Conservation (phyloP, 2,329 filamentous ascomycete species). For the Leptographium procerum region DNA sequence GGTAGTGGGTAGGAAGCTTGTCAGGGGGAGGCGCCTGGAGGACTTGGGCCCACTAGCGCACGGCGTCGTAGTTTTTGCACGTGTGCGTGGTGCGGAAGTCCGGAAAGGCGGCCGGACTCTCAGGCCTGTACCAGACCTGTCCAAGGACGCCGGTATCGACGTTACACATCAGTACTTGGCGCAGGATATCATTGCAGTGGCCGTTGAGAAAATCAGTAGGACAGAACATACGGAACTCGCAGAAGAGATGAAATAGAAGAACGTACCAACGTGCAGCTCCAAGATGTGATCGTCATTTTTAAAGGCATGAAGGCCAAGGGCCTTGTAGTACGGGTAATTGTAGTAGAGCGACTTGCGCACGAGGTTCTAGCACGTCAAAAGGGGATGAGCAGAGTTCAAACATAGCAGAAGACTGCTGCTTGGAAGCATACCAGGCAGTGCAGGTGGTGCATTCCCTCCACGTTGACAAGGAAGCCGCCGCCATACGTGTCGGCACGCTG, state of each 20-base stretch:
- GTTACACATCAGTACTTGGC: conserved; percentile 53
- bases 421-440: no score
- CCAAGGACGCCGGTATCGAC: conserved; percentile 48
- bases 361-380: conserved; percentile 31
- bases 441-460: no score
- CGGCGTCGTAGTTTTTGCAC: conserved; percentile 28
- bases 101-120: conserved; percentile 38
- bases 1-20: conserved; percentile 13
- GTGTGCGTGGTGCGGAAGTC: conserved; percentile 51
- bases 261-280: conserved; percentile 44
- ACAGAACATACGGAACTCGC: no score
- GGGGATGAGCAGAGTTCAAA: no score
- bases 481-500: no score
- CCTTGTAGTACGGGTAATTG: conserved; percentile 48
- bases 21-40: conserved; percentile 29
- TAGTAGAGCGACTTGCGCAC: conserved; percentile 46
- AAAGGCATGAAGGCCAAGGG: conserved; percentile 33
- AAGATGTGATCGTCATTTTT: conserved; percentile 46
- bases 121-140: conserved; percentile 44
- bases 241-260: no score
- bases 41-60: conserved; percentile 36
- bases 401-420: no score
- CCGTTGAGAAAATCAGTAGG: conserved; percentile 15
- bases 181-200: conserved; percentile 50
- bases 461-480: no score